phyloP scores from a whole-genome alignment of 805 yeast species.

The Starmera dryadoides region DNA sequence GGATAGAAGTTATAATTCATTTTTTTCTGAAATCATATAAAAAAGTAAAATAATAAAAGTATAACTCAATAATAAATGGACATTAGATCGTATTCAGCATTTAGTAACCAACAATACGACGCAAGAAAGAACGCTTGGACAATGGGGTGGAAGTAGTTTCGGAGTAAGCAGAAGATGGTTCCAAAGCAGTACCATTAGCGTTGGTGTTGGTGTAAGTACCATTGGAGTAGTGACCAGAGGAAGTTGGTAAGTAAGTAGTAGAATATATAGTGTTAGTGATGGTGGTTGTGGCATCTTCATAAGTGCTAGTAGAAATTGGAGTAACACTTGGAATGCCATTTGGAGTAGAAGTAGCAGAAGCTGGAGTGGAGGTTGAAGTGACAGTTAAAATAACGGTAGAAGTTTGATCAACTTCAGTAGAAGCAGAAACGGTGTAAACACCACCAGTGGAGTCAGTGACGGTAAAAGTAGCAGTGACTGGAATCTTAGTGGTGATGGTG shows the following conservation, averaged over 20 bases:
- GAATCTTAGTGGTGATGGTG: slow-evolving; percentile 6
- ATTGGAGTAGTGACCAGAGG: slow-evolving; percentile 8
- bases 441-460: slow-evolving; percentile 18
- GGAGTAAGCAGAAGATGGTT: slow-evolving; percentile 6
- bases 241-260: not conserved
- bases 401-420: slow-evolving; percentile 20
- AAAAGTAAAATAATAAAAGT: too few relatives aligned
- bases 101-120: slow-evolving; percentile 10
- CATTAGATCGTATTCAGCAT: not conserved
- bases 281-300: slow-evolving; percentile 1
- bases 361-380: slow-evolving; percentile 4
- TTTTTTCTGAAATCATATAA: too few relatives aligned
- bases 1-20: not conserved
- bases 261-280: slow-evolving; percentile 3
- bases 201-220: slow-evolving; percentile 6
- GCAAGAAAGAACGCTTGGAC: slow-evolving; percentile 4
- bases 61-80: too few relatives aligned
- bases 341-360: slow-evolving; percentile 3
- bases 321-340: slow-evolving; percentile 5
- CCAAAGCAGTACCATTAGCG: slow-evolving; percentile 1
- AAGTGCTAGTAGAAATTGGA: slow-evolving; percentile 1
- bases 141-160: slow-evolving; percentile 2
- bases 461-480: slow-evolving; percentile 18
- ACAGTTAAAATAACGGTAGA: slow-evolving; percentile 11
- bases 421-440: slow-evolving; percentile 13